These are phyloP conservation scores for Colletotrichum abscissum DNA, from an alignment of 2,329 filamentous ascomycete species.

Conservation along the genomic window DNA sequence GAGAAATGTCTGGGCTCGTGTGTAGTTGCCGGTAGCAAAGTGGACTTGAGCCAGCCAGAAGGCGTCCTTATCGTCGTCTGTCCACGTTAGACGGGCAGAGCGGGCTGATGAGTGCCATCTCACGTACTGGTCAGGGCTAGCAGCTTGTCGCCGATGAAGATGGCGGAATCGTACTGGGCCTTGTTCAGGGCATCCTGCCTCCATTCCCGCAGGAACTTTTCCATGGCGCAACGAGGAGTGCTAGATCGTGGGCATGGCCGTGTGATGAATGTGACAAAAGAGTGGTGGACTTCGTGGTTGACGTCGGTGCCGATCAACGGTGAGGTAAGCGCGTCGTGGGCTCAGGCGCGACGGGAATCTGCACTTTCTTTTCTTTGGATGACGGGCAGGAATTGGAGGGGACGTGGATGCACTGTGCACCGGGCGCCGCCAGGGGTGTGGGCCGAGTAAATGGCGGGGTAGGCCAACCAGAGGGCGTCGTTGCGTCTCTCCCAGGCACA, in stretches of 20 bases:
- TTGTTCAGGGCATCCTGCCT: constrained; percentile 95
- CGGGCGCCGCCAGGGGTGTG: constrained; percentile 27
- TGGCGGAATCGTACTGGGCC: constrained; percentile 95
- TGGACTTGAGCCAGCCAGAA: constrained; percentile 99
- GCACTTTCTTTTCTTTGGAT: constrained; percentile 36
- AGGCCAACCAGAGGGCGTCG: constrained; percentile 28
- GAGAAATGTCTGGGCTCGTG: constrained; percentile 87
- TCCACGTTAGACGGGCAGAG: background rate
- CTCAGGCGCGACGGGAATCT: background rate
- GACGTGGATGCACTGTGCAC: constrained; percentile 33
- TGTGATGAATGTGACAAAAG: too few relatives aligned
- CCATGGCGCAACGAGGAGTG: constrained; percentile 67
- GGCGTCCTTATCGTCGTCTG: constrained; percentile 92
- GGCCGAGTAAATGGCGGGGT: constrained; percentile 36
- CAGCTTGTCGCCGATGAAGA: constrained; percentile 97
- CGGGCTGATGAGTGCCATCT: background rate
- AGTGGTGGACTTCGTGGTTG: too few relatives aligned
- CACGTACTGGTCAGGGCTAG: constrained; percentile 88
- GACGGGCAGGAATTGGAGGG: constrained; percentile 29
- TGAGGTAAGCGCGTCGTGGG: constrained; percentile 33
- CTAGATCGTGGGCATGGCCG: constrained; percentile 26
- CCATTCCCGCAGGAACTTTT: constrained; percentile 93
- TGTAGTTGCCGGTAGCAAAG: constrained; percentile 95
- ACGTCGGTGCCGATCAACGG: constrained; percentile 28
- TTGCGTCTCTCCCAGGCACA: constrained; percentile 15